These are phyloP conservation scores for Croton setiger DNA, from an alignment of 441 rosid genomes.

Conservation along the genomic window DNA sequence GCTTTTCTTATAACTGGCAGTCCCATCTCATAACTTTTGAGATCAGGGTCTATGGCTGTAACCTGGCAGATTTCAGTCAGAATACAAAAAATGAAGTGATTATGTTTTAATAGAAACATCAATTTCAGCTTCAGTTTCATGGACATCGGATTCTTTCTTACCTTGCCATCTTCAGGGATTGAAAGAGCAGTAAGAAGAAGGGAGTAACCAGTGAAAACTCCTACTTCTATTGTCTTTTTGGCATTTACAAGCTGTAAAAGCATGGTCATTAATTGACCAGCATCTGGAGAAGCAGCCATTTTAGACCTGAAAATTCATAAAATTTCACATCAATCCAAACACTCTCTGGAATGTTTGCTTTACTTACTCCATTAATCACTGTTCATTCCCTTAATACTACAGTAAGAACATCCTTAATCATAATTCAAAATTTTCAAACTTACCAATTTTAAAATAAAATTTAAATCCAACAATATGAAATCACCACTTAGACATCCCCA, in stretches of 20 bases:
- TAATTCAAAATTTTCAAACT: too few relatives aligned
- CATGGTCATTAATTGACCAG: constrained; percentile 82
- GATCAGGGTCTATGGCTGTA: constrained; percentile 76
- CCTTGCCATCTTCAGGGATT: constrained; percentile 86
- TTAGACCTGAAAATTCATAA: constrained; percentile 39
- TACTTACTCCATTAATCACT: too few relatives aligned
- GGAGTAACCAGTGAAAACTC: constrained; percentile 92
- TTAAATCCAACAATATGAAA: too few relatives aligned
- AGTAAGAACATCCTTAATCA: too few relatives aligned
- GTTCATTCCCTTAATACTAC: too few relatives aligned
- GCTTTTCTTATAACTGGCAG: constrained; percentile 73
- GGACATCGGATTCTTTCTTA: constrained; percentile 5
- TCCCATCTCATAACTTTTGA: constrained; percentile 70
- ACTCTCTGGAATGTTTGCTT: too few relatives aligned
- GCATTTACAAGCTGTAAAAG: constrained; percentile 52
- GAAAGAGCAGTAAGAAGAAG: constrained; percentile 90
- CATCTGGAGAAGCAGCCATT: constrained; percentile 84
- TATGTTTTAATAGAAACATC: too few relatives aligned
- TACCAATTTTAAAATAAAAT: too few relatives aligned
- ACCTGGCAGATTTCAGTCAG: constrained; percentile 37
- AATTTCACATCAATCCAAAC: not conserved
- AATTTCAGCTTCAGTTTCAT: too few relatives aligned
- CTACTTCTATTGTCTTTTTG: constrained; percentile 51
- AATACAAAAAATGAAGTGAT: not conserved
- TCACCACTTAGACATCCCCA: too few relatives aligned